A percentile compares a stretch with the other conserved stretches of the same genome.
Conservation (phyloP, 2,329 filamentous ascomycete species). For the Fusarium kyushuense region DNA sequence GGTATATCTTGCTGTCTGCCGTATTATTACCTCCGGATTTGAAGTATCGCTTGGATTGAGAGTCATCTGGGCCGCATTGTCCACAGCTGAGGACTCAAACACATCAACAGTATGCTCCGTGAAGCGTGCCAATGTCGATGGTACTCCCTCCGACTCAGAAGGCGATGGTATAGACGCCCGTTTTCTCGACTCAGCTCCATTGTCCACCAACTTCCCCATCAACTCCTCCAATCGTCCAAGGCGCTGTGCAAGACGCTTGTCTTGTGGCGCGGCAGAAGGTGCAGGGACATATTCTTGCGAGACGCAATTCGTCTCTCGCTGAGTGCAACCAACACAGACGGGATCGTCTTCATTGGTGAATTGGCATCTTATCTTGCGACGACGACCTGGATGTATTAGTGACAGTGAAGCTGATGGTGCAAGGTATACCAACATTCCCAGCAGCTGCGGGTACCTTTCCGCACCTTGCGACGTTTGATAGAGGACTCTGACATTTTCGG, state of each 20-base stretch:
- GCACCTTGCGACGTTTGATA: slow-evolving; percentile 55
- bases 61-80: slow-evolving; percentile 39
- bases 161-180: slow-evolving; percentile 34
- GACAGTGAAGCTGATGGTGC: neutral
- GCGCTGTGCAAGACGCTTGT: slow-evolving; percentile 57
- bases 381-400: slow-evolving; percentile 46
- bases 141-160: slow-evolving; percentile 20
- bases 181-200: slow-evolving; percentile 13
- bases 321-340: slow-evolving; percentile 61
- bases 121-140: slow-evolving; percentile 28
- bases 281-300: slow-evolving; percentile 61
- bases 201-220: slow-evolving; percentile 60
- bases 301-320: slow-evolving; percentile 57
- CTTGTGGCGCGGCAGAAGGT: slow-evolving; percentile 50
- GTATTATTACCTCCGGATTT: neutral
- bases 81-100: slow-evolving; percentile 36
- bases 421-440: slow-evolving; percentile 65
- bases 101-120: slow-evolving; percentile 44
- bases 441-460: slow-evolving; percentile 69
- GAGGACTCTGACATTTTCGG: slow-evolving; percentile 35
- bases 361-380: slow-evolving; percentile 66
- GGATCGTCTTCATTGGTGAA: slow-evolving; percentile 56
- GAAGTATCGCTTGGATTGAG: slow-evolving; percentile 13
- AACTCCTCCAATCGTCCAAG: slow-evolving; percentile 61
- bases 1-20: slow-evolving; percentile 3